Evolutionary conservation across 1,284 basidiomycete species (phyloP).

Genomic region (Moniliella sp.): DNA sequence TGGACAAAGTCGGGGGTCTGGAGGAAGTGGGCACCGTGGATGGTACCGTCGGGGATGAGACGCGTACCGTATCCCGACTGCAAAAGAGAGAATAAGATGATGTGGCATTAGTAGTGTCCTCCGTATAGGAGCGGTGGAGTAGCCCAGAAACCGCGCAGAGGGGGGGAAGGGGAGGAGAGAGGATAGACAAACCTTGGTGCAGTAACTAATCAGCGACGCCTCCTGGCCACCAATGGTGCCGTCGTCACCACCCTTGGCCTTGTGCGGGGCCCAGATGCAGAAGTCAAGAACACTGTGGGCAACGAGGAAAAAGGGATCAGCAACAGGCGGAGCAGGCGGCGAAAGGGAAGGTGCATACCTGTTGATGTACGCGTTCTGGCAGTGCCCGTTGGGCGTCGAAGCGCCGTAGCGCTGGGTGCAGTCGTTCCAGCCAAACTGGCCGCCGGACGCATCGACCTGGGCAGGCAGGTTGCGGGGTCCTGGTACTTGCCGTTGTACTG

Average conservation of each 20-base stretch:
- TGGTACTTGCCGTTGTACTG: background rate
- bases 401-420: constrained; percentile 2
- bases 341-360: background rate
- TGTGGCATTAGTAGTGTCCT: no score
- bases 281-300: constrained; percentile 2
- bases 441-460: background rate
- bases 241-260: no score
- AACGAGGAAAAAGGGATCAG: background rate
- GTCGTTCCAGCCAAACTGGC: constrained; percentile 5
- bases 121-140: no score
- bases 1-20: constrained; percentile 33
- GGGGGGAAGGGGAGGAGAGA: no score
- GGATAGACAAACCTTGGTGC: no score
- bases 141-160: no score
- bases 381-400: constrained; percentile 1
- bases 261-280: constrained; percentile 19
- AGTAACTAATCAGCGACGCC: constrained; percentile 21
- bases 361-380: constrained; percentile 6
- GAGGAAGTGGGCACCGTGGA: constrained; percentile 38
- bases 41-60: constrained; percentile 50
- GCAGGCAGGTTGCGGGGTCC: background rate
- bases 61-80: constrained; percentile 37
- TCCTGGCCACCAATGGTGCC: constrained; percentile 21
- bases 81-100: no score
- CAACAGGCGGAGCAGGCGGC: background rate